A percentile compares a stretch with the other conserved stretches of the same genome.
Evolutionary conservation across 352 stramenopile species (phyloP).

Genomic region (Phytophthora chlamydospora): DNA sequence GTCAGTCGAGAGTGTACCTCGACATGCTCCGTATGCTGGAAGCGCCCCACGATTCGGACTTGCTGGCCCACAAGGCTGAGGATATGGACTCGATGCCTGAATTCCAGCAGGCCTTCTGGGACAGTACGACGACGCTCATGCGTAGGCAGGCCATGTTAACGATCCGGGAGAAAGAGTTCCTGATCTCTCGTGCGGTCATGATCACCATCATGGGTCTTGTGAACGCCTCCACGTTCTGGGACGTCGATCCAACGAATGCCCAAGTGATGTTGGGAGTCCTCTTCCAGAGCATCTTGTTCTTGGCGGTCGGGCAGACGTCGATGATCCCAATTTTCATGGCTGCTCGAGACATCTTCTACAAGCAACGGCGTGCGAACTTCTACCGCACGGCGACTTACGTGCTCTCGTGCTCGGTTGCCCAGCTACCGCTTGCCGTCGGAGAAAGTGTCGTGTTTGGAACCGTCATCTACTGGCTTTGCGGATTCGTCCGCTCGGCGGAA

Average conservation of each 20-base stretch:
- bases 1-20: constrained; percentile 27
- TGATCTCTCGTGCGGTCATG: constrained; percentile 37
- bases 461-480: constrained; percentile 82
- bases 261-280: constrained; percentile 68
- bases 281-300: constrained; percentile 78
- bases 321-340: constrained; percentile 75
- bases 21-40: constrained; percentile 28
- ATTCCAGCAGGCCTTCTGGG: constrained; percentile 43
- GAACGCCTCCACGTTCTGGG: constrained; percentile 46
- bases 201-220: constrained; percentile 41
- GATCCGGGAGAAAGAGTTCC: constrained; percentile 39
- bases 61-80: constrained; percentile 18
- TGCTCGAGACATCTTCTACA: constrained; percentile 72
- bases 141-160: constrained; percentile 61
- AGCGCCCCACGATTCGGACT: constrained; percentile 9
- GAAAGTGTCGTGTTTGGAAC: constrained; percentile 78
- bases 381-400: constrained; percentile 66
- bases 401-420: constrained; percentile 56
- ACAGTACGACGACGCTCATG: constrained; percentile 30
- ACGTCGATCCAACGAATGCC: constrained; percentile 36
- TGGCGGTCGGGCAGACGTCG: constrained; percentile 67
- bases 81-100: constrained; percentile 34
- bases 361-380: constrained; percentile 78
- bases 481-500: constrained; percentile 30
- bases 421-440: constrained; percentile 58